Conservation (phyloP, 495 filamentous ascomycete genomes). For the Penicilliopsis zonata region DNA sequence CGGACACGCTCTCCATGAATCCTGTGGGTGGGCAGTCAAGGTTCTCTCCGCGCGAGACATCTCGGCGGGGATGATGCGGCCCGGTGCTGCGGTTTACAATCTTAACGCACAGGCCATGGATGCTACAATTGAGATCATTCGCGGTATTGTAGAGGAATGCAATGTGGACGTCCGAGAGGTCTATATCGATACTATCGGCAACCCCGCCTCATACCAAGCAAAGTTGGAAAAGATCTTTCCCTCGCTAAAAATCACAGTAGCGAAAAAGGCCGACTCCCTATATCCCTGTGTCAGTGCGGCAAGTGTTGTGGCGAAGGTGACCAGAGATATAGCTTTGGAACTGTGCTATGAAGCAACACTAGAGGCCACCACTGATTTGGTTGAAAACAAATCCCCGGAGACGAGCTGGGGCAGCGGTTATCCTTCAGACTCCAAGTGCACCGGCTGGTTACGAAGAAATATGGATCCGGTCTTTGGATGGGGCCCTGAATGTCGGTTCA, state of each 20-base stretch:
- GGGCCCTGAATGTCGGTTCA: slow-evolving; percentile 84
- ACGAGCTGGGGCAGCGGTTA: slow-evolving; percentile 83
- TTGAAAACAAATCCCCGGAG: slow-evolving; percentile 1
- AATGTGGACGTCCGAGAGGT: slow-evolving; percentile 78
- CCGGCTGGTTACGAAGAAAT: slow-evolving; percentile 65
- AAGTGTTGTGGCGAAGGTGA: slow-evolving; percentile 91
- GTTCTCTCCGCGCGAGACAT: slow-evolving; percentile 80
- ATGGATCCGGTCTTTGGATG: slow-evolving; percentile 95
- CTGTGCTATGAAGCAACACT: slow-evolving; percentile 48
- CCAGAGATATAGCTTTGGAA: slow-evolving; percentile 78
- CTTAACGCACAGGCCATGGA: slow-evolving; percentile 98
- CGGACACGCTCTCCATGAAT: slow-evolving; percentile 45
- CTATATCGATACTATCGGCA: slow-evolving; percentile 92
- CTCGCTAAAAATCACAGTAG: slow-evolving; percentile 66
- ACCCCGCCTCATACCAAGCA: slow-evolving; percentile 66
- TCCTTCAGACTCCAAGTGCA: slow-evolving; percentile 75
- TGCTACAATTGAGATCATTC: slow-evolving; percentile 77
- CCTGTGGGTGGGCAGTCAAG: slow-evolving; percentile 74
- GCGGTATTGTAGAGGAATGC: slow-evolving; percentile 51
- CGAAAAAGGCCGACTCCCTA: slow-evolving; percentile 88
- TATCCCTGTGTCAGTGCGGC: slow-evolving; percentile 93
- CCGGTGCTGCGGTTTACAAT: slow-evolving; percentile 58
- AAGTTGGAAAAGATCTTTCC: slow-evolving; percentile 81
- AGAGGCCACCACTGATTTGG: slow-evolving; percentile 2
- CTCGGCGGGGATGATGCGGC: slow-evolving; percentile 63